These are phyloP conservation scores for Pseudozyma tsukubaensis DNA, from an alignment of 1,284 basidiomycete genomes.

Conservation along the genomic window DNA sequence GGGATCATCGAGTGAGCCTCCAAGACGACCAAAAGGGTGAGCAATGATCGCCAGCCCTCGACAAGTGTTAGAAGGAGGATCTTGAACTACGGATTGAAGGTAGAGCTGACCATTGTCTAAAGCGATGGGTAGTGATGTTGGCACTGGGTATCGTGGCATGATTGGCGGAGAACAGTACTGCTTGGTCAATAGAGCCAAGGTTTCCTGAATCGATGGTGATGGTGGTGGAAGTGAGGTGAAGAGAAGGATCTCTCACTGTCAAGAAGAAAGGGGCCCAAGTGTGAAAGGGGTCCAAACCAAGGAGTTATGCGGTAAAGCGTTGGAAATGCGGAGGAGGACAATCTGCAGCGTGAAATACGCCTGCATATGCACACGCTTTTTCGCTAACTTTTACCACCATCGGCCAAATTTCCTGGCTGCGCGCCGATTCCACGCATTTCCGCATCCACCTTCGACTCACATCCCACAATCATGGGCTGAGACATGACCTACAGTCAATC, in stretches of 20 bases:
- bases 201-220: neutral
- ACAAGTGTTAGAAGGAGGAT: slow-evolving; percentile 22
- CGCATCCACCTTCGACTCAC: neutral
- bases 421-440: neutral
- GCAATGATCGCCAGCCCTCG: slow-evolving; percentile 41
- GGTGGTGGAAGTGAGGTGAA: slow-evolving; percentile 3
- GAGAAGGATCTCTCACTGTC: neutral
- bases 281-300: neutral
- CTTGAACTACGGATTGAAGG: slow-evolving; percentile 37
- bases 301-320: too few relatives aligned
- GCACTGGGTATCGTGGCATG: slow-evolving; percentile 38
- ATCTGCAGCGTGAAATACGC: too few relatives aligned
- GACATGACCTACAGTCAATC: neutral
- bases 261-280: neutral
- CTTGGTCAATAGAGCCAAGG: too few relatives aligned
- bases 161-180: neutral
- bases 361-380: too few relatives aligned
- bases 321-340: too few relatives aligned
- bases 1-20: slow-evolving; percentile 50
- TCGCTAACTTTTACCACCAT: too few relatives aligned
- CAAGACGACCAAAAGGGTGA: slow-evolving; percentile 41
- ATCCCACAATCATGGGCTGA: neutral
- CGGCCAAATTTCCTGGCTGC: neutral
- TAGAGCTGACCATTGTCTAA: slow-evolving; percentile 36
- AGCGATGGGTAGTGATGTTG: slow-evolving; percentile 27